A percentile compares a stretch with the other conserved stretches of the same genome.
phyloP scores from a whole-genome alignment of 768 basidiomycete species.

The Xerocomellus amylosporus region DNA sequence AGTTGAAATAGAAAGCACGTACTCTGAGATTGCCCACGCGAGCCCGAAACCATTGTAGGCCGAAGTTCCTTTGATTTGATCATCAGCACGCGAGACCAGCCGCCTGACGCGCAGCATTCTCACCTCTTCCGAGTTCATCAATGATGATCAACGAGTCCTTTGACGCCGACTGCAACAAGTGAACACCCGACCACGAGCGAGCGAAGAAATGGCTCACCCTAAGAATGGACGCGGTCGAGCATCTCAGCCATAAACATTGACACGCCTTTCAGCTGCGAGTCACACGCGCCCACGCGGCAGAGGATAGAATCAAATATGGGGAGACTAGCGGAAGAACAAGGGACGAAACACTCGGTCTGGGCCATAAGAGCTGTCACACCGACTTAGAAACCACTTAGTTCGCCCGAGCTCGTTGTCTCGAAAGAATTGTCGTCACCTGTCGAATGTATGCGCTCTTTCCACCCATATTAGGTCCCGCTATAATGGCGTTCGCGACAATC shows the following conservation, averaged over 20 bases:
- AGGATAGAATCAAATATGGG: constrained; percentile 96
- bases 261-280: constrained; percentile 96
- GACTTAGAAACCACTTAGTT: constrained; percentile 44
- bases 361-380: constrained; percentile 98
- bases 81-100: not conserved
- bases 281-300: constrained; percentile 95
- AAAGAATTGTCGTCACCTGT: constrained; percentile 48
- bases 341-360: constrained; percentile 93
- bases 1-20: constrained; percentile 20
- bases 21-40: constrained; percentile 99
- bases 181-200: not conserved
- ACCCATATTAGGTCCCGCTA: constrained; percentile 98
- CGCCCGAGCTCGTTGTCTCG: not conserved
- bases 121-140: constrained; percentile 92
- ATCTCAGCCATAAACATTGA: constrained; percentile 99
- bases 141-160: constrained; percentile 95
- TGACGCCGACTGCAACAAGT: constrained; percentile 68
- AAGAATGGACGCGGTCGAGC: constrained; percentile 95
- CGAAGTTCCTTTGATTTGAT: constrained; percentile 64
- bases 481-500: constrained; percentile 2
- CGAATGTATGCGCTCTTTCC: constrained; percentile 98
- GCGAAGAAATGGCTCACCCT: constrained; percentile 48
- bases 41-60: constrained; percentile 98
- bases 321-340: constrained; percentile 78
- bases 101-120: not conserved